Evolutionary conservation across 1,284 basidiomycete genomes (phyloP).

Genomic region (Apiotrichum sp.): DNA sequence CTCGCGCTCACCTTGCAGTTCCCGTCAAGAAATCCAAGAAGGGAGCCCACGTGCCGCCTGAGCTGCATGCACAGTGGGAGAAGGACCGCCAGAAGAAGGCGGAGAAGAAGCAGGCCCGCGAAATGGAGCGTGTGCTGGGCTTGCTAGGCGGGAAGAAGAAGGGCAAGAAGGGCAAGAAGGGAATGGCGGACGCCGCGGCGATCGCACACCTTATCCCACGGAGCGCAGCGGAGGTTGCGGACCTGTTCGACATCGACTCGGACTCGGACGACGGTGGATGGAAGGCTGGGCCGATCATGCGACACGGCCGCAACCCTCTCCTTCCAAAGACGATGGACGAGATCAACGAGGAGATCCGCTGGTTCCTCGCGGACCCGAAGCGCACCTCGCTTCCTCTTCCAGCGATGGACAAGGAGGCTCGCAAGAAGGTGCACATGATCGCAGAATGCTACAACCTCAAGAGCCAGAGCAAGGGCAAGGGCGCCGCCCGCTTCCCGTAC

Average conservation of each 20-base stretch:
- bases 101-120: conserved; percentile 62
- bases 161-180: conserved; percentile 48
- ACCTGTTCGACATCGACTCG: conserved; percentile 39
- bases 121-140: conserved; percentile 47
- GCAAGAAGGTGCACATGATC: conserved; percentile 69
- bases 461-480: conserved; percentile 67
- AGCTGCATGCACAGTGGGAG: conserved; percentile 69
- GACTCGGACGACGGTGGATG: conserved; percentile 15
- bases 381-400: conserved; percentile 60
- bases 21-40: conserved; percentile 48
- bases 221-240: conserved; percentile 37
- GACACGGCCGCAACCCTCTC: conserved; percentile 3
- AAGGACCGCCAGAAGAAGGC: conserved; percentile 77
- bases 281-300: conserved; percentile 7
- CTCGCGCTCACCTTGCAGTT: conserved; percentile 10
- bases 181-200: conserved; percentile 24
- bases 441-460: conserved; percentile 68
- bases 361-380: conserved; percentile 59
- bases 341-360: conserved; percentile 61
- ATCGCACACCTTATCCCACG: conserved; percentile 38
- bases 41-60: conserved; percentile 55
- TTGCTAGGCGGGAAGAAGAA: conserved; percentile 53
- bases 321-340: conserved; percentile 16
- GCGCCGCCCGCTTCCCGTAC: conserved; percentile 52
- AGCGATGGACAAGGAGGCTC: conserved; percentile 63